Conservation (phyloP, 208 protist genomes). For the Naegleria gruberi region DNA sequence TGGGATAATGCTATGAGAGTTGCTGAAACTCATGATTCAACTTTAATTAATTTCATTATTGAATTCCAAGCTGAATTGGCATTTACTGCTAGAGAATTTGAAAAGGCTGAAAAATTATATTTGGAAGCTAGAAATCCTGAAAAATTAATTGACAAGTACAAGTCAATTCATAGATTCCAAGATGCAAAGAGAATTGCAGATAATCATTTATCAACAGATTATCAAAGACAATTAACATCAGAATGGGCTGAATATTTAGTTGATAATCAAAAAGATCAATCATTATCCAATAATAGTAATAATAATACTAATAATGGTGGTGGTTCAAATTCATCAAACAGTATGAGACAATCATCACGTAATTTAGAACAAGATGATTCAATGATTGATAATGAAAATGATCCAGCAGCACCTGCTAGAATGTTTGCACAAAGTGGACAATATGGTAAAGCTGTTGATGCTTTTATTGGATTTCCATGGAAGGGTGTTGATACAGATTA, state of each 20-base stretch:
- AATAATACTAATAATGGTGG: too few species aligned
- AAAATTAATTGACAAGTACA: conserved; percentile 81
- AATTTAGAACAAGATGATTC: background rate
- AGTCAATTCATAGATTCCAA: conserved; percentile 73
- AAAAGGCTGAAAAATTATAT: conserved; percentile 76
- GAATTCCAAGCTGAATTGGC: conserved; percentile 68
- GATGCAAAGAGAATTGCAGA: conserved; percentile 82
- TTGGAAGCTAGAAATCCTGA: conserved; percentile 80
- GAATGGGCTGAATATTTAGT: conserved; percentile 11
- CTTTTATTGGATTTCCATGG: conserved; percentile 68
- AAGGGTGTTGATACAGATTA: conserved; percentile 53
- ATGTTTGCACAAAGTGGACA: conserved; percentile 82
- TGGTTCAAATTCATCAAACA: too few species aligned
- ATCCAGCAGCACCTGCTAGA: conserved; percentile 68
- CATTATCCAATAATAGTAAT: conserved; percentile 4
- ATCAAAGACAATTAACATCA: conserved; percentile 61
- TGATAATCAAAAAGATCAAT: background rate
- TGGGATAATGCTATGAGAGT: conserved; percentile 90
- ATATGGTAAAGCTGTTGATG: conserved; percentile 82
- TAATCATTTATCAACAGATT: conserved; percentile 70
- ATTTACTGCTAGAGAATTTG: conserved; percentile 76
- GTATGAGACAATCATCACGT: background rate
- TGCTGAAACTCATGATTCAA: conserved; percentile 80
- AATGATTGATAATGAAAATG: conserved; percentile 58
- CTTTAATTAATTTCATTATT: conserved; percentile 65